These are phyloP conservation scores for Glebionis coronaria DNA, from an alignment of 129 eudicot genomes.

Conservation along the genomic window DNA sequence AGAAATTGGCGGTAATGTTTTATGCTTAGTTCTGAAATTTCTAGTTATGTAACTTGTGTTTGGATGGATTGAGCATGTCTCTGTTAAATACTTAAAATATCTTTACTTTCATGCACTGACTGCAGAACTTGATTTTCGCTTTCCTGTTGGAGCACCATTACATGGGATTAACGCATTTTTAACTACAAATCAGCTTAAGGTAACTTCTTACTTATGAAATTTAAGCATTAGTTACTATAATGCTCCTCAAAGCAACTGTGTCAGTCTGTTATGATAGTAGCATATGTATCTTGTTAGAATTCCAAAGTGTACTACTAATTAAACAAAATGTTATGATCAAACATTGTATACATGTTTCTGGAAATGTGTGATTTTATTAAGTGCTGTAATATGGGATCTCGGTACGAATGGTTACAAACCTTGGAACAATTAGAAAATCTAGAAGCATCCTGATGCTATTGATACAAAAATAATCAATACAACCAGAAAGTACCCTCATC, in stretches of 20 bases:
- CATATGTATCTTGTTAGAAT: too few relatives aligned
- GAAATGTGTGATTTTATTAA: too few relatives aligned
- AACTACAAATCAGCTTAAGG: slow-evolving; percentile 95
- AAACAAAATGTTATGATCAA: too few relatives aligned
- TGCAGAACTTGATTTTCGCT: slow-evolving; percentile 97
- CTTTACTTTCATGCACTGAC: background rate
- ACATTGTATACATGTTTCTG: too few relatives aligned
- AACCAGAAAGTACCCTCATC: too few relatives aligned
- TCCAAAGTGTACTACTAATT: too few relatives aligned
- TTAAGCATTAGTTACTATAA: background rate
- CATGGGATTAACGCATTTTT: slow-evolving; percentile 90
- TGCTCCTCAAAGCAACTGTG: slow-evolving; percentile 6
- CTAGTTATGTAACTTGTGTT: background rate
- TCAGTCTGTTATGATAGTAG: too few relatives aligned
- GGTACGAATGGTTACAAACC: too few relatives aligned
- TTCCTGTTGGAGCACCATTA: slow-evolving; percentile 93
- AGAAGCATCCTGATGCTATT: too few relatives aligned
- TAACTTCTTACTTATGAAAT: slow-evolving; percentile 26
- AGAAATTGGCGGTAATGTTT: slow-evolving; percentile 77
- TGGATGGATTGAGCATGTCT: slow-evolving; percentile 7
- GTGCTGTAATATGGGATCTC: too few relatives aligned
- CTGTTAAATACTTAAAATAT: slow-evolving; percentile 1
- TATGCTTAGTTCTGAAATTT: slow-evolving; percentile 13
- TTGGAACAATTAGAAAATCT: too few relatives aligned
- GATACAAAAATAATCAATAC: too few relatives aligned